Evolutionary conservation across 768 basidiomycete genomes (phyloP), one percentile per base, ranked within the genome.

Genomic region (Lenzites betulinus): DNA sequence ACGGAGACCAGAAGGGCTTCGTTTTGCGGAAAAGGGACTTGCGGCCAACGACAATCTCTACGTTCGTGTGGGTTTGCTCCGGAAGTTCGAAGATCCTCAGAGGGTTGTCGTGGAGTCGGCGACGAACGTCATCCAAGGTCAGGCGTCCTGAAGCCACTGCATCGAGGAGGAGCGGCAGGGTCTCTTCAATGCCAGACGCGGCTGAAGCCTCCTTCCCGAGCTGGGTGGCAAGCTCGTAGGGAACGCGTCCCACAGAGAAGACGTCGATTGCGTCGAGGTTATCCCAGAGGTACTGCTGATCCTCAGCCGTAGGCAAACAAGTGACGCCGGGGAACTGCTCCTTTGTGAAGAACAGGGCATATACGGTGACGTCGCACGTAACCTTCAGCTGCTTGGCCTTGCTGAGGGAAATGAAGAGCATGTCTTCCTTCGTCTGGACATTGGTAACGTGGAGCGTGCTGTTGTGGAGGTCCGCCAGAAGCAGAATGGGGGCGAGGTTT

Each of bases 291-390:
- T 86, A 83, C 51, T 82, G 80, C 72, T 97, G 95, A 65, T 95
- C 92, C 53, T 86, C 84, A 2, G 74, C 69, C 0, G 89, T 80
- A 3, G 95, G 95, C 39, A 97, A 81, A 65, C 80, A 78, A 2
- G 78, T 76, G 20, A 86, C 79, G 1, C 75, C 77, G 1, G 89
- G 87, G 78, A 85, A 95, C 60, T 92, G 81, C 54, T 89, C 89
- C 46, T 77, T 80, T 2, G 83, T 84, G 78, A 93, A 95, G 84
- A 97, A 98, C 54, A 99, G 77, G 18, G 92, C 83, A 74, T 90
- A 98, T 51, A 98, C 82, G 15, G 95, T 88, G 33, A 97, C 93
- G 67, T 99, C 97, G 73, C 96, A 98, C 3, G 96, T 98, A 51
- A 98, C 96, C 68, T 92, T 90, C 67, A 98, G 83, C 13, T 90